Base-by-base conservation (phyloP, 441 rosid genomes). In the Euphorbia corollata region DNA sequence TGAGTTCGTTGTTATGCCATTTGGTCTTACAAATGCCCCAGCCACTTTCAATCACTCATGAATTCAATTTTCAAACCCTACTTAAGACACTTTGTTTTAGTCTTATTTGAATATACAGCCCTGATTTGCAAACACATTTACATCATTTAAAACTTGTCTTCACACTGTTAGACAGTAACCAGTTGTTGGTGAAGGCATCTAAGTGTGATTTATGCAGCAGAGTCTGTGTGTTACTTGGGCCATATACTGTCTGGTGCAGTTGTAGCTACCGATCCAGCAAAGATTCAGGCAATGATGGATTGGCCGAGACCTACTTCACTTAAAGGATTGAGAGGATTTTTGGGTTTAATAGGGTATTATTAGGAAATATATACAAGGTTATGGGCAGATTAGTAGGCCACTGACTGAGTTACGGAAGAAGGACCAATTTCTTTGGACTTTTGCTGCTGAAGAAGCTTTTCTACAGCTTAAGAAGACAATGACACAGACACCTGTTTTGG, bases 201-300 rank as follows among this genome's bases (percentile, higher is more conserved):
- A 68, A 68, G 15, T 59, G n/a, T n/a, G 7, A 12, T 0, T 50
- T 61, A n/a, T 34, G 39, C n/a, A 0, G 7, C 2, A 0, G 1
- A 0, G 0, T 6, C 36, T 23, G 7, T 75, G 0, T 34, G 57
- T 16, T 70, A 75, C 8, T 30, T 70, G 12, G 67, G 75, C 0
- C 72, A 75, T 27, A 9, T 75, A 0, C 39, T 67, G 0, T 19
- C 58, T 0, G 8, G 1, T 0, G 0, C 11, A 0, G 72, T 72
- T 0, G 75, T 71, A 0, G 3, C 11, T 0, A 51, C 57, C 0
- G 75, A 70, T 9, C 30, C 43, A 0, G 2, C 0, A 0, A 71
- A 71, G 12, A 23, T 71, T 8, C 18, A 23, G 0, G 68, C 63
- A 2, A 53, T 65, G 45, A 0, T 1, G 0, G 4, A 23, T 19